Percentiles rank a stretch among this genome's conserved stretches.
Evolutionary conservation across 306 rosid species (phyloP).

Genomic region (Dryas drummondii): DNA sequence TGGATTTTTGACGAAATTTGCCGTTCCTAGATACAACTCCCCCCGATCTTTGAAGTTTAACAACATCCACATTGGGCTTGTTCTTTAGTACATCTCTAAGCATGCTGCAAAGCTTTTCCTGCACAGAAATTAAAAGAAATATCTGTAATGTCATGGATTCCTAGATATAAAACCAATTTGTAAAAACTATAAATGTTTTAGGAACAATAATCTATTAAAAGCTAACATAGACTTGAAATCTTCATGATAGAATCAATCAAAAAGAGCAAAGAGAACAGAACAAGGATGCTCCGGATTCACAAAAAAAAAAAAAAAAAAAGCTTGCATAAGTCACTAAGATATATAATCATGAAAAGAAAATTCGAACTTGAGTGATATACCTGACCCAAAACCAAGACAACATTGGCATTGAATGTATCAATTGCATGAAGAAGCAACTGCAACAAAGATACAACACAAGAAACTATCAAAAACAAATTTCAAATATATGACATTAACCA

Average conservation of each 20-base stretch:
- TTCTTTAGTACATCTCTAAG: constrained; percentile 76
- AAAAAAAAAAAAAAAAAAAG: background rate
- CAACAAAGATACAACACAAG: constrained; percentile 28
- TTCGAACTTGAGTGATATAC: constrained; percentile 34
- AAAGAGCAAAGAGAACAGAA: background rate
- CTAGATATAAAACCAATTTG: background rate
- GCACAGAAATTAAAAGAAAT: constrained; percentile 27
- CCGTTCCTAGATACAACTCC: constrained; percentile 88
- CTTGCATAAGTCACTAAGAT: background rate
- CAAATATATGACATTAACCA: background rate
- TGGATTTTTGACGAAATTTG: constrained; percentile 73
- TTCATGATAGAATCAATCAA: background rate
- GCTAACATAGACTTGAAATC: background rate
- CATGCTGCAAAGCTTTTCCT: constrained; percentile 96
- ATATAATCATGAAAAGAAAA: background rate
- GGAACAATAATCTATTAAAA: background rate
- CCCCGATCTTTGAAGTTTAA: constrained; percentile 94
- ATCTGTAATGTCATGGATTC: constrained; percentile 14
- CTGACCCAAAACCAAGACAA: constrained; percentile 94
- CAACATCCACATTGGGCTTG: constrained; percentile 85
- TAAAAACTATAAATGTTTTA: background rate
- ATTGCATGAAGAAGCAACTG: constrained; percentile 95
- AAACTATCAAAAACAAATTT: constrained; percentile 14
- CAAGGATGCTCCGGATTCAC: background rate
- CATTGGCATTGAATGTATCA: constrained; percentile 75